phyloP scores from a whole-genome alignment of 345 rosid species.

The Brassica nigra region DNA sequence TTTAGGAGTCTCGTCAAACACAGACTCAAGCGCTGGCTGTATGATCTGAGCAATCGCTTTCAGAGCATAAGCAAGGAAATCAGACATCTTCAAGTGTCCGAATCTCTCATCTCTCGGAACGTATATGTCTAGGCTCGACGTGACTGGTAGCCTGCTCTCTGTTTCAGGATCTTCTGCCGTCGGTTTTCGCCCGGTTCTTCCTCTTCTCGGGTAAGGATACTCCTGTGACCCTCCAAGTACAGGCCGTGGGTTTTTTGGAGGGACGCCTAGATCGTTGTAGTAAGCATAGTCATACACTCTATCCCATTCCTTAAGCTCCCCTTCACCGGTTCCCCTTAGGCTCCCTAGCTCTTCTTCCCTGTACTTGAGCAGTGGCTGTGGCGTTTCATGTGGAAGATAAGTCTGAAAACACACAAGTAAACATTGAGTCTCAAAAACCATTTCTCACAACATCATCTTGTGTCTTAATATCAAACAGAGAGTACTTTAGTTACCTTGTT shows the following conservation, averaged over 20 bases:
- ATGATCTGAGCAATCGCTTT: slow-evolving; percentile 56
- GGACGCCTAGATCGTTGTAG: slow-evolving; percentile 78
- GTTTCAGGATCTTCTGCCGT: slow-evolving; percentile 48
- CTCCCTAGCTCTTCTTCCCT: slow-evolving; percentile 63
- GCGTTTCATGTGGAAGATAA: slow-evolving; percentile 73
- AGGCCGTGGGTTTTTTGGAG: slow-evolving; percentile 57
- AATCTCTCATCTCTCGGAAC: slow-evolving; percentile 89
- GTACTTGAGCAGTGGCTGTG: slow-evolving; percentile 52
- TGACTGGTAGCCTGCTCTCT: slow-evolving; percentile 60
- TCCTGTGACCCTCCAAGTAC: slow-evolving; percentile 74
- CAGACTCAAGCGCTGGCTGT: slow-evolving; percentile 54
- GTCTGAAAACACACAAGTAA: slow-evolving; percentile 47
- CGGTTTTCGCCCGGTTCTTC: slow-evolving; percentile 71
- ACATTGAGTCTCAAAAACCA: background rate
- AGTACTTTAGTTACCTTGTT: slow-evolving; percentile 55
- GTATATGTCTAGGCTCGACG: slow-evolving; percentile 51
- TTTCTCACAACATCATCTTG: background rate
- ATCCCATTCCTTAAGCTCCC: slow-evolving; percentile 76
- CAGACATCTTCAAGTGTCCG: slow-evolving; percentile 70
- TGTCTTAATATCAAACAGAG: background rate
- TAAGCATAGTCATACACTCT: slow-evolving; percentile 83
- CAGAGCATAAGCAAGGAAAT: slow-evolving; percentile 57
- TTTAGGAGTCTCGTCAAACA: slow-evolving; percentile 47
- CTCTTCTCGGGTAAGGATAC: slow-evolving; percentile 89
- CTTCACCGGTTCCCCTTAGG: slow-evolving; percentile 72